A percentile compares a stretch with the other conserved stretches of the same genome.
Conservation (phyloP, 2,329 filamentous ascomycete species). For the Paramyrothecium sp. region DNA sequence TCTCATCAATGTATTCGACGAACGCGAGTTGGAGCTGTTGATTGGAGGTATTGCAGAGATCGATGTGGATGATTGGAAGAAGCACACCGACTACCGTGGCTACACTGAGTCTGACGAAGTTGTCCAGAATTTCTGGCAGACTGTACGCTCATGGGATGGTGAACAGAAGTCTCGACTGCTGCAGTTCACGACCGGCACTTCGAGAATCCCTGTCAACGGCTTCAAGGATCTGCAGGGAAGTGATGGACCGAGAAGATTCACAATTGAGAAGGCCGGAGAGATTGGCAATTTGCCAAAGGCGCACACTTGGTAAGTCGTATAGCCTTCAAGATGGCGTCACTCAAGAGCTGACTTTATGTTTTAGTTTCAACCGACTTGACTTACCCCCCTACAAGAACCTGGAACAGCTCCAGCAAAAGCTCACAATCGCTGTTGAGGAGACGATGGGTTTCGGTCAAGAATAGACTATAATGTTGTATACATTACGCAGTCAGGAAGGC, state of each 20-base stretch:
- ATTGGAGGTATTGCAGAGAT: conserved; percentile 99
- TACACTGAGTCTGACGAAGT: conserved; percentile 98
- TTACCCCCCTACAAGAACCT: conserved; percentile 88
- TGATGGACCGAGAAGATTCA: conserved; percentile 92
- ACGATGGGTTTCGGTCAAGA: conserved; percentile 99
- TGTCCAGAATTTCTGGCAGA: conserved; percentile 98
- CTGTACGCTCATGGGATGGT: conserved; percentile 92
- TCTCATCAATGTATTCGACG: conserved; percentile 97
- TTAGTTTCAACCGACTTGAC: conserved; percentile 94
- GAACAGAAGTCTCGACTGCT: conserved; percentile 96
- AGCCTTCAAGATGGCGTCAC: no score
- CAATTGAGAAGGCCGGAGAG: conserved; percentile 96
- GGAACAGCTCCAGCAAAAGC: conserved; percentile 81
- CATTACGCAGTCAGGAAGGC: neutral
- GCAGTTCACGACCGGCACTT: conserved; percentile 97
- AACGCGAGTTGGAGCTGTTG: conserved; percentile 91
- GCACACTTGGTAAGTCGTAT: conserved; percentile 81
- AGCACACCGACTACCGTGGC: conserved; percentile 97
- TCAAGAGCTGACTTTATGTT: neutral
- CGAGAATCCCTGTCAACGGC: conserved; percentile 96
- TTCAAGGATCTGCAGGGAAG: conserved; percentile 99
- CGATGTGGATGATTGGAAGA: conserved; percentile 99
- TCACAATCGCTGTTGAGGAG: conserved; percentile 97
- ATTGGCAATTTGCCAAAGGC: conserved; percentile 89
- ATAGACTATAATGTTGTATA: conserved; percentile 44